Base-by-base conservation (phyloP, 2,329 filamentous ascomycete species). In the Fusarium sp. region DNA sequence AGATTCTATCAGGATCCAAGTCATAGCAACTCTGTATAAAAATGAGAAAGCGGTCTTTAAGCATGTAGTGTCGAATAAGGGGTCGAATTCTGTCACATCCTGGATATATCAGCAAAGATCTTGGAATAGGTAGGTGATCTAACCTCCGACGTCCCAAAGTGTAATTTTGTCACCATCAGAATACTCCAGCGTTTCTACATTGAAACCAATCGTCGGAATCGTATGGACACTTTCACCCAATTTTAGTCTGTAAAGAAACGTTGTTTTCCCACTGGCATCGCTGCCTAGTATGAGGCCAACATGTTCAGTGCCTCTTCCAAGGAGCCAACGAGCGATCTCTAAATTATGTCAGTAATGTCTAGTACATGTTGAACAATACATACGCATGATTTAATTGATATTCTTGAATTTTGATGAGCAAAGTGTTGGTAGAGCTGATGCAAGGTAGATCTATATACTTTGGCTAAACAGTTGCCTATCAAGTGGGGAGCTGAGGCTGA, bases 151-250 rank as follows among this genome's bases (percentile, higher is more conserved):
- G 20, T 77, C 74, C 75, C 75, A 77, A 2, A 77, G 46, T 0
- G 68, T 71, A 2, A 76, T 57, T 13, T 67, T 71, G 8, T 60
- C 62, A 7, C 70, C 66, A 45, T 68, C 53, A 0, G 63, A 33
- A 41, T 68, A 60, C 3, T 71, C 65, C 0, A 94, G 90, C 4
- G 89, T 92, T 82, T 97, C 94, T 67, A 97, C 92, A 77, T 97
- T 97, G 84, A 97, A 97, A 62, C 90, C 94, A 77, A 97, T 96
- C 72, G 94, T 97, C 66, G 94, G 94, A 77, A 97, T 97, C 67
- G 94, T 96, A 75, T 93, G 96, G 77, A 97, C 93, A 78, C 93
- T 92, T 85, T 96, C 90, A 80, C 93, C 92, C 75, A 97, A 88
- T 87, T 97, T 97, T 82, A 97, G 80, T 76, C 89, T 87, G 80